A percentile compares a stretch with the other conserved stretches of the same genome.
These are phyloP conservation scores for Termitomyces sp. DNA, from an alignment of 768 basidiomycete species.

Conservation along the genomic window DNA sequence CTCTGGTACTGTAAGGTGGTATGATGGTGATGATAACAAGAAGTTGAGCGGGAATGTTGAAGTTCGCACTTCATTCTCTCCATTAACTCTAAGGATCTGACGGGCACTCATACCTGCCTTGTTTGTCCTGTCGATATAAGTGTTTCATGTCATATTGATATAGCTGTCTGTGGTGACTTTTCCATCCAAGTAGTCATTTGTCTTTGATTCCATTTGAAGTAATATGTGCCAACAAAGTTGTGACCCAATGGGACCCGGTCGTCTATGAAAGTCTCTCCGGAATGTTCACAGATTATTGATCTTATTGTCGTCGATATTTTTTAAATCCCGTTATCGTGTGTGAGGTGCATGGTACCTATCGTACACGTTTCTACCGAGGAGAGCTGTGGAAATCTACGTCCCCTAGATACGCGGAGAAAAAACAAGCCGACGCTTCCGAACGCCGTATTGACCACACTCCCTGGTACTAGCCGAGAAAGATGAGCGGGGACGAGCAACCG, in stretches of 20 bases:
- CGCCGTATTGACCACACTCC: too few species aligned
- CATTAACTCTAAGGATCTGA: slow-evolving; percentile 6
- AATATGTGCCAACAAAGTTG: not conserved
- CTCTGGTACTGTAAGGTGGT: slow-evolving; percentile 10
- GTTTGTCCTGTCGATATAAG: not conserved
- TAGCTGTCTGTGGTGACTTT: not conserved
- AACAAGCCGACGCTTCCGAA: too few species aligned
- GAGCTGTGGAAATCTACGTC: too few species aligned
- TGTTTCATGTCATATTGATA: not conserved
- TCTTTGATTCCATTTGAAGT: not conserved
- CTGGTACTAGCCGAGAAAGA: too few species aligned
- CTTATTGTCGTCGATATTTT: not conserved
- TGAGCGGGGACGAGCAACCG: too few species aligned
- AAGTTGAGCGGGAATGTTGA: slow-evolving; percentile 2
- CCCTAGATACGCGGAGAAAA: too few species aligned
- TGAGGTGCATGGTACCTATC: too few species aligned
- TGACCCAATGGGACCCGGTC: not conserved
- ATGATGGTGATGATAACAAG: not conserved
- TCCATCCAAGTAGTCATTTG: not conserved
- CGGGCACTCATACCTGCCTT: not conserved
- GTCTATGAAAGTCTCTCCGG: not conserved
- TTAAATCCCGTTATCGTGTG: too few species aligned
- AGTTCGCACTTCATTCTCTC: slow-evolving; percentile 11
- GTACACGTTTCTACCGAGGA: too few species aligned
- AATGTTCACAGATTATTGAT: not conserved